A percentile compares a stretch with the other conserved stretches of the same genome.
phyloP scores from a whole-genome alignment of 345 rosid species.

The Populus pruinosa region DNA sequence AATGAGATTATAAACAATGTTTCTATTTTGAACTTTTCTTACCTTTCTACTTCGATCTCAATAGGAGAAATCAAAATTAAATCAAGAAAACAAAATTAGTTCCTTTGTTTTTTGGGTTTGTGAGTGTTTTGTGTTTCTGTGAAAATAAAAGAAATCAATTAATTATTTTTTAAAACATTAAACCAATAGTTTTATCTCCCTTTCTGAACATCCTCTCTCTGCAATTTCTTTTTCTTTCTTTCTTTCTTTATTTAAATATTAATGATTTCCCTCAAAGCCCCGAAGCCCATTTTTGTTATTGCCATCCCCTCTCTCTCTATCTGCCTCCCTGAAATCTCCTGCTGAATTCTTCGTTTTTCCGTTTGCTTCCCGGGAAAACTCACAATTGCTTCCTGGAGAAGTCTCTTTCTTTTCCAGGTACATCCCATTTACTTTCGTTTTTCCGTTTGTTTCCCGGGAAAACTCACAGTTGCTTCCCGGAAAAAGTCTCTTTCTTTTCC shows the following conservation, averaged over 20 bases:
- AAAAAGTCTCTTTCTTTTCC: background rate
- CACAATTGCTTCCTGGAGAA: background rate
- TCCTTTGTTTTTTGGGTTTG: background rate
- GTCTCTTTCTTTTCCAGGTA: background rate
- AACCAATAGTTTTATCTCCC: background rate
- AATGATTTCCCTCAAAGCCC: background rate
- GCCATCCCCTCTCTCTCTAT: background rate
- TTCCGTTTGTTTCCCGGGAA: conserved; percentile 3
- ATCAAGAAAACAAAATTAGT: no score
- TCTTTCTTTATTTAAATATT: background rate
- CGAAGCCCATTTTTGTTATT: background rate
- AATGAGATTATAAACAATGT: no score
- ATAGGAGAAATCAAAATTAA: no score
- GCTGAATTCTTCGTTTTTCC: background rate
- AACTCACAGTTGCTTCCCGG: background rate
- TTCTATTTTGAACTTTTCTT: no score
- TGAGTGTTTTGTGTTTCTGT: background rate
- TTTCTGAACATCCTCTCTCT: background rate
- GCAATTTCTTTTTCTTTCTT: background rate
- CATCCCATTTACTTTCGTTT: background rate
- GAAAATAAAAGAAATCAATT: background rate
- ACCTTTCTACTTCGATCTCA: no score
- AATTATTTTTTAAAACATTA: background rate
- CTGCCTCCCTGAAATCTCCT: background rate
- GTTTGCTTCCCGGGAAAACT: conserved; percentile 2